A percentile compares a stretch with the other conserved stretches of the same genome.
Conservation (phyloP, 192 early-diverging fungal genomes). For the Entophlyctis luteolus region DNA sequence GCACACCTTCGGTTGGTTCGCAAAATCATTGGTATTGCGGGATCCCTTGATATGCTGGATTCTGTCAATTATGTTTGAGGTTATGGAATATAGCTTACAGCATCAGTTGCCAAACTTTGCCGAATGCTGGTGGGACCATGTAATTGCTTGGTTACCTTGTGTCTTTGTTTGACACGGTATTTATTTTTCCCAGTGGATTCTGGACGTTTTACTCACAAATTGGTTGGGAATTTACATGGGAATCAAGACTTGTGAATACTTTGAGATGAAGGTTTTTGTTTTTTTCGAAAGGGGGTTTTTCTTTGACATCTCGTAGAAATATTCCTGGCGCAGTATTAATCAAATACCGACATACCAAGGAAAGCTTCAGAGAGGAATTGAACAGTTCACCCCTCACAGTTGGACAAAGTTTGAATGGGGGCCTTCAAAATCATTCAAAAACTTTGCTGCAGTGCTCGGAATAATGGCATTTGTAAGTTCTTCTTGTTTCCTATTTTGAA, state of each 20-base stretch:
- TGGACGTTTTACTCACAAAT: conserved; percentile 89
- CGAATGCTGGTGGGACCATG: conserved; percentile 99
- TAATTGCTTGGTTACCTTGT: conserved; percentile 38
- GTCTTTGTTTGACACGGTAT: neutral
- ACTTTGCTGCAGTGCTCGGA: conserved; percentile 73
- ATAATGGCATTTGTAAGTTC: conserved; percentile 66
- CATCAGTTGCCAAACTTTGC: conserved; percentile 97
- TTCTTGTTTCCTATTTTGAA: neutral
- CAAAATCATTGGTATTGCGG: conserved; percentile 85
- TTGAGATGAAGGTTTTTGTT: conserved; percentile 73
- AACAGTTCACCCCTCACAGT: conserved; percentile 90
- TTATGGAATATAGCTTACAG: conserved; percentile 90
- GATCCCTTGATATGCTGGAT: conserved; percentile 98
- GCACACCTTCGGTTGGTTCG: conserved; percentile 91
- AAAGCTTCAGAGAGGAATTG: conserved; percentile 79
- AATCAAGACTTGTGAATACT: conserved; percentile 96
- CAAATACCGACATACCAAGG: conserved; percentile 80
- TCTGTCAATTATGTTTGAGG: conserved; percentile 87
- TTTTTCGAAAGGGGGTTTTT: neutral
- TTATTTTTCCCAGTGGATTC: conserved; percentile 67
- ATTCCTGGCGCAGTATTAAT: conserved; percentile 88
- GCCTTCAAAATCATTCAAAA: conserved; percentile 81
- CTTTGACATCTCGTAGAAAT: conserved; percentile 25
- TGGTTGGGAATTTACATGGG: conserved; percentile 91
- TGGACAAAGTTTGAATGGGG: conserved; percentile 95